Percentiles rank a stretch among this genome's conserved stretches.
phyloP scores from a whole-genome alignment of 2,329 filamentous ascomycete genomes.

The Epichloe bromicola region DNA sequence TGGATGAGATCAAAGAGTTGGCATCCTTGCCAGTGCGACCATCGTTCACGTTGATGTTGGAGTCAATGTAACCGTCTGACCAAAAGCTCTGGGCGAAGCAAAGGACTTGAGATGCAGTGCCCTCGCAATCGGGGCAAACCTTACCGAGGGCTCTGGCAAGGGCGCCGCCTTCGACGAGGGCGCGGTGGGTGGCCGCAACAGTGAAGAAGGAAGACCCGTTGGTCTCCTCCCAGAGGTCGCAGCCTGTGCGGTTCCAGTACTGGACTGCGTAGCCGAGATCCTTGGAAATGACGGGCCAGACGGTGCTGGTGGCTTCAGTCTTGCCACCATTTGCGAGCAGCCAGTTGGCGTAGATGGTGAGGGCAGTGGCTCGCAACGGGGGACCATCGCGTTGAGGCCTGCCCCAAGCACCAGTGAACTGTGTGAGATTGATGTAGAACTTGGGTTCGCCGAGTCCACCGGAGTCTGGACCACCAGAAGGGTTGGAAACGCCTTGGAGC shows the following conservation, averaged over 20 bases:
- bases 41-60: slow-evolving; percentile 54
- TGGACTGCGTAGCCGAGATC: slow-evolving; percentile 64
- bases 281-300: slow-evolving; percentile 66
- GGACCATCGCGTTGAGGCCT: slow-evolving; percentile 71
- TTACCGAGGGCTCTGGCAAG: slow-evolving; percentile 52
- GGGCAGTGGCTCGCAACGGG: slow-evolving; percentile 60
- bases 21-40: slow-evolving; percentile 57
- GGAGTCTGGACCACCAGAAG: slow-evolving; percentile 42
- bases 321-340: slow-evolving; percentile 53
- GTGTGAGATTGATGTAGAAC: slow-evolving; percentile 49
- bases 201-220: slow-evolving; percentile 71
- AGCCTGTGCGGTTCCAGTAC: slow-evolving; percentile 55
- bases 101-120: slow-evolving; percentile 55
- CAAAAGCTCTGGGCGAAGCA: slow-evolving; percentile 68
- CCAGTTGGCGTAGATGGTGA: slow-evolving; percentile 63
- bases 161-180: slow-evolving; percentile 52
- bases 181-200: slow-evolving; percentile 52
- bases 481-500: slow-evolving; percentile 53
- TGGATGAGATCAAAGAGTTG: slow-evolving; percentile 54
- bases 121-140: slow-evolving; percentile 45
- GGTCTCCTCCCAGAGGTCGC: slow-evolving; percentile 78
- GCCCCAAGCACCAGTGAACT: slow-evolving; percentile 56
- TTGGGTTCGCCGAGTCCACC: slow-evolving; percentile 57
- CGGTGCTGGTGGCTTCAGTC: slow-evolving; percentile 36
- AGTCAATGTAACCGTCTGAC: slow-evolving; percentile 49